Percentiles rank a stretch among this genome's conserved stretches.
These are phyloP conservation scores for Colletotrichum abscissum DNA, from an alignment of 2,329 filamentous ascomycete species.

Conservation along the genomic window DNA sequence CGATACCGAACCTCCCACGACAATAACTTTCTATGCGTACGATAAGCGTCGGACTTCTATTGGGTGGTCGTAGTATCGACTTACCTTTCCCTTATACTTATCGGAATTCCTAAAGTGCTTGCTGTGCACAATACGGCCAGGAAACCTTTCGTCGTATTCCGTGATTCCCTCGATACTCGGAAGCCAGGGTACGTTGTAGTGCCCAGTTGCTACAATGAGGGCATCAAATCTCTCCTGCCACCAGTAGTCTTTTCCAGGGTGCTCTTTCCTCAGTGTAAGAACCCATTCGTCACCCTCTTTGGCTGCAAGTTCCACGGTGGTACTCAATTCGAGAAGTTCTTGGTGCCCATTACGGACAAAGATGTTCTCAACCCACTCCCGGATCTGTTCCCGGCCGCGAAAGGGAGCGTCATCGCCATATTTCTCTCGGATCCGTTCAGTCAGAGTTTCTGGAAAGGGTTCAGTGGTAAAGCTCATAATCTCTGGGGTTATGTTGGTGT, in stretches of 20 bases:
- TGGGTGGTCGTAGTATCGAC: rapidly evolving
- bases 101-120: slow-evolving; percentile 50
- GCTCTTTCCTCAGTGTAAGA: slow-evolving; percentile 59
- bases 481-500: slow-evolving; percentile 67
- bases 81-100: slow-evolving; percentile 38
- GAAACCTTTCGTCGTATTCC: slow-evolving; percentile 49
- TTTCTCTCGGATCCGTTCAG: slow-evolving; percentile 53
- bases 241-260: slow-evolving; percentile 49
- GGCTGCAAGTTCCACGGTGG: slow-evolving; percentile 66
- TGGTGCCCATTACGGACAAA: slow-evolving; percentile 43
- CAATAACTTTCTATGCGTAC: slow-evolving; percentile 57
- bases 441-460: slow-evolving; percentile 54
- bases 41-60: neutral
- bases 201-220: slow-evolving; percentile 52
- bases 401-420: slow-evolving; percentile 66
- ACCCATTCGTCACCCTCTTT: slow-evolving; percentile 59
- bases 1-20: slow-evolving; percentile 69
- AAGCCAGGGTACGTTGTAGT: slow-evolving; percentile 53
- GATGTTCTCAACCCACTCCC: slow-evolving; percentile 60
- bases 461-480: slow-evolving; percentile 69
- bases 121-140: slow-evolving; percentile 51
- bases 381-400: slow-evolving; percentile 64
- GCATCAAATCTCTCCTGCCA: slow-evolving; percentile 54
- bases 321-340: slow-evolving; percentile 58
- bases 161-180: slow-evolving; percentile 53